A percentile compares a stretch with the other conserved stretches of the same genome.
These are phyloP conservation scores for Phaeoacremonium minimum DNA, from an alignment of 2,329 filamentous ascomycete species.

Conservation along the genomic window DNA sequence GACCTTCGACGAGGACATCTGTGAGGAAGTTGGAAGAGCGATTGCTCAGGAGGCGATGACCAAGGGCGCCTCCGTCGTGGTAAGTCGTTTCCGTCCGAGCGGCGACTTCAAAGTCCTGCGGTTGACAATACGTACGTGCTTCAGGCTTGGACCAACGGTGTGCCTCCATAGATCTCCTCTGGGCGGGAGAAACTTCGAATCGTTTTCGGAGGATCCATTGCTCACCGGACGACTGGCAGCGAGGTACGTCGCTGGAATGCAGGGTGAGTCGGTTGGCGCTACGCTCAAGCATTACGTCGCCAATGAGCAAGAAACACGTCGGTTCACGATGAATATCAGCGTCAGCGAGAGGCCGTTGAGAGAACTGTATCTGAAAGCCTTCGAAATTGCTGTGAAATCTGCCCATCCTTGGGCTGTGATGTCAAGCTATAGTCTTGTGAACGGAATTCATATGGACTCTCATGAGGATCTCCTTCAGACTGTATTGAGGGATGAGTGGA, in stretches of 20 bases:
- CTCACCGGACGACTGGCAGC: constrained; percentile 37
- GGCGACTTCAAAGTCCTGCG: too few relatives aligned
- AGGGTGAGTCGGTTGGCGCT: constrained; percentile 33
- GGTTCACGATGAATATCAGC: constrained; percentile 20
- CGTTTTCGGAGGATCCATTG: constrained; percentile 41
- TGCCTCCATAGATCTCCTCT: constrained; percentile 42
- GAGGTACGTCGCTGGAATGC: constrained; percentile 37
- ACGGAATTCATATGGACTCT: too few relatives aligned
- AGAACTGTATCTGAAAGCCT: constrained; percentile 37
- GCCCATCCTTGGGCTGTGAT: constrained; percentile 37
- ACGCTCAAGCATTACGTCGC: constrained; percentile 42
- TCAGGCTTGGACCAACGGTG: constrained; percentile 60
- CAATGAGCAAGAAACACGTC: constrained; percentile 30
- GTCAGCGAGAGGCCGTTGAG: constrained; percentile 23
- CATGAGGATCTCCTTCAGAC: too few relatives aligned
- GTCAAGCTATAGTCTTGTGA: constrained; percentile 33
- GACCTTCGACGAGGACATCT: constrained; percentile 56
- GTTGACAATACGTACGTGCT: too few relatives aligned
- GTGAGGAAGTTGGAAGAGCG: constrained; percentile 49
- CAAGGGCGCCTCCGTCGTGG: constrained; percentile 71
- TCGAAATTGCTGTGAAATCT: constrained; percentile 37
- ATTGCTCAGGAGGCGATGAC: constrained; percentile 45
- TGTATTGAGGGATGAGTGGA: constrained; percentile 37
- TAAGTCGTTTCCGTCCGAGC: too few relatives aligned
- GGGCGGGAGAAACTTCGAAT: constrained; percentile 43